Evolutionary conservation across 768 basidiomycete species (phyloP).

Genomic region (Russula foetens): DNA sequence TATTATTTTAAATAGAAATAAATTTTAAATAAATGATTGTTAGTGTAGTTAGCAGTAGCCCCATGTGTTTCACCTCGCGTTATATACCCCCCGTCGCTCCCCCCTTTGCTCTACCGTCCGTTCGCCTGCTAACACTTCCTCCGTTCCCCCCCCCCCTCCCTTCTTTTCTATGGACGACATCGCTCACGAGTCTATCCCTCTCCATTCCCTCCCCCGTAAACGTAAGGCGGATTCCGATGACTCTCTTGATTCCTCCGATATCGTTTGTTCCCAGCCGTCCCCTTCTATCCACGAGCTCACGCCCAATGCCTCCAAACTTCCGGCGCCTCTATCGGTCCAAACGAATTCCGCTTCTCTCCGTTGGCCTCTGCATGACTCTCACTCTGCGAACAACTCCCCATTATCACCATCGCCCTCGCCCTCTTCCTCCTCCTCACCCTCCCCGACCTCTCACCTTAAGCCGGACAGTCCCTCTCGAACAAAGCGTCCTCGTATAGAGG

Average conservation of each 20-base stretch:
- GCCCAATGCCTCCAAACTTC: conserved; percentile 14
- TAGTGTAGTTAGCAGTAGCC: conserved; percentile 2
- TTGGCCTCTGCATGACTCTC: conserved; percentile 11
- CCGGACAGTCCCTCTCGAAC: conserved; percentile 19
- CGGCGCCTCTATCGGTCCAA: conserved; percentile 17
- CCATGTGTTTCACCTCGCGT: conserved; percentile 30
- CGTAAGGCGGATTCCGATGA: conserved; percentile 57
- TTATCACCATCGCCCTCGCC: conserved; percentile 4
- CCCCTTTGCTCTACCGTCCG: background rate
- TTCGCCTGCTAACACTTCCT: conserved; percentile 16
- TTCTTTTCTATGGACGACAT: conserved; percentile 50
- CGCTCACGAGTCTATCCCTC: conserved; percentile 40
- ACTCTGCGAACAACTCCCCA: conserved; percentile 7
- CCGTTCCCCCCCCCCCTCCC: conserved; percentile 21
- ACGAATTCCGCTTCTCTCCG: conserved; percentile 7
- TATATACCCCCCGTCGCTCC: conserved; percentile 28
- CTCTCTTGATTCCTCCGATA: conserved; percentile 10
- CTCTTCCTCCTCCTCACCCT: background rate
- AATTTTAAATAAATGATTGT: background rate
- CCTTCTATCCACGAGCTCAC: conserved; percentile 5
- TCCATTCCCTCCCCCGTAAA: conserved; percentile 47
- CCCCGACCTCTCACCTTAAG: conserved; percentile 1
- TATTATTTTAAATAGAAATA: background rate
- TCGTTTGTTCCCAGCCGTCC: conserved; percentile 8
- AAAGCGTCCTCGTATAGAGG: conserved; percentile 20